phyloP scores from a whole-genome alignment of 1,284 basidiomycete species.

The Marasmius tenuissimus region DNA sequence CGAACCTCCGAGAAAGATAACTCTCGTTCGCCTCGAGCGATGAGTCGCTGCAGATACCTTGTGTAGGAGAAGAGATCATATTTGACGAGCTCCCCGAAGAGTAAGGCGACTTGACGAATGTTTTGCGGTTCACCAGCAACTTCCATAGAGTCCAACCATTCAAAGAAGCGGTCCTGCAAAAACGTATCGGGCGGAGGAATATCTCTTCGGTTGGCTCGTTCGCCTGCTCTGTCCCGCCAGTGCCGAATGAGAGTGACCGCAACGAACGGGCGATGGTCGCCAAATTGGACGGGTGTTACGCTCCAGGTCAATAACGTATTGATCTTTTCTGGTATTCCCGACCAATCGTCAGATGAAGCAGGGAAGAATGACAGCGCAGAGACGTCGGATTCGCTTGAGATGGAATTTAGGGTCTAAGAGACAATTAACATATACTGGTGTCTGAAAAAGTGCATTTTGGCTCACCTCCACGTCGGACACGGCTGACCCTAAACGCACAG shows the following conservation, averaged over 20 bases:
- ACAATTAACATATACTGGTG: slow-evolving; percentile 1
- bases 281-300: slow-evolving; percentile 81
- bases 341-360: slow-evolving; percentile 40
- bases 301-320: slow-evolving; percentile 86
- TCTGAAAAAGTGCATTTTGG: slow-evolving; percentile 9
- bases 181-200: slow-evolving; percentile 54
- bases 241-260: slow-evolving; percentile 74
- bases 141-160: slow-evolving; percentile 79
- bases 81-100: slow-evolving; percentile 81
- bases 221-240: slow-evolving; percentile 66
- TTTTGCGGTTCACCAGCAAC: slow-evolving; percentile 61
- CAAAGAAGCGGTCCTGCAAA: slow-evolving; percentile 75
- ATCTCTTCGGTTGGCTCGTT: slow-evolving; percentile 60
- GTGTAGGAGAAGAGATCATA: slow-evolving; percentile 80
- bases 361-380: slow-evolving; percentile 63
- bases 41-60: slow-evolving; percentile 82
- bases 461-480: slow-evolving; percentile 75
- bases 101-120: slow-evolving; percentile 62
- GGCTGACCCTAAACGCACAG: slow-evolving; percentile 58
- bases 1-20: slow-evolving; percentile 53
- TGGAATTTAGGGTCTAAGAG: slow-evolving; percentile 75
- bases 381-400: slow-evolving; percentile 71
- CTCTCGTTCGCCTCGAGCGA: slow-evolving; percentile 76
- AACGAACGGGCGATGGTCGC: slow-evolving; percentile 82
- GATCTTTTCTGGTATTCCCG: slow-evolving; percentile 66